phyloP scores from a whole-genome alignment of 805 yeast species.

The Jamesozyma rosinii region DNA sequence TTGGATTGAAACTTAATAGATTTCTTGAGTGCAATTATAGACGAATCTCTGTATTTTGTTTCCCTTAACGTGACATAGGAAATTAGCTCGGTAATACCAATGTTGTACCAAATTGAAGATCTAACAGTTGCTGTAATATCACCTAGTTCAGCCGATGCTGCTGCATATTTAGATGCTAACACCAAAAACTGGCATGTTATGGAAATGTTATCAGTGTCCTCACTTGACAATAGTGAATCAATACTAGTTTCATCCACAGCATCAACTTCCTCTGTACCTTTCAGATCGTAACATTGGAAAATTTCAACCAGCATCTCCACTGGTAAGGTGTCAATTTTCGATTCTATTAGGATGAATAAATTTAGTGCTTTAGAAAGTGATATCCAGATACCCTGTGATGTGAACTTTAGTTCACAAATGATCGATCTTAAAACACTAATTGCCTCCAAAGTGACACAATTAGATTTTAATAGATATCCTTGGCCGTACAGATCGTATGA shows the following conservation, averaged over 20 bases:
- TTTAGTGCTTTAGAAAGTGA: slow-evolving; percentile 48
- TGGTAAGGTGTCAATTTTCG: slow-evolving; percentile 44
- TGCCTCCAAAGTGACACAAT: slow-evolving; percentile 38
- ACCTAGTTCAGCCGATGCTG: slow-evolving; percentile 16
- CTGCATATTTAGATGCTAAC: slow-evolving; percentile 40
- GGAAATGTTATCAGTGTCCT: slow-evolving; percentile 26
- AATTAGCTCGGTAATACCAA: slow-evolving; percentile 57
- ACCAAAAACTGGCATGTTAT: slow-evolving; percentile 36
- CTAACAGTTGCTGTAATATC: slow-evolving; percentile 38
- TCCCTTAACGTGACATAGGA: slow-evolving; percentile 32
- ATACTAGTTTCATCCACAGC: slow-evolving; percentile 21
- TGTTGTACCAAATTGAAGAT: slow-evolving; percentile 53
- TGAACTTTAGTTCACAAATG: slow-evolving; percentile 9
- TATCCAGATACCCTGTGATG: slow-evolving; percentile 58
- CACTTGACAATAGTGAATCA: slow-evolving; percentile 13
- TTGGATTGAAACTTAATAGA: slow-evolving; percentile 65
- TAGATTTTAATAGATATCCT: slow-evolving; percentile 64
- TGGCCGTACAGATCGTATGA: slow-evolving; percentile 42
- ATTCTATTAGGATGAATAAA: slow-evolving; percentile 47
- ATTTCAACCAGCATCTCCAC: slow-evolving; percentile 31
- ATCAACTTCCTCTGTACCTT: slow-evolving; percentile 17
- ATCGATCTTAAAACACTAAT: slow-evolving; percentile 29
- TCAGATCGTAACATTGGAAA: slow-evolving; percentile 12
- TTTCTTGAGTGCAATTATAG: slow-evolving; percentile 51
- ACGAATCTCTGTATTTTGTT: slow-evolving; percentile 35